Base-by-base conservation (phyloP, 345 rosid species). In the Brassica rapa region DNA sequence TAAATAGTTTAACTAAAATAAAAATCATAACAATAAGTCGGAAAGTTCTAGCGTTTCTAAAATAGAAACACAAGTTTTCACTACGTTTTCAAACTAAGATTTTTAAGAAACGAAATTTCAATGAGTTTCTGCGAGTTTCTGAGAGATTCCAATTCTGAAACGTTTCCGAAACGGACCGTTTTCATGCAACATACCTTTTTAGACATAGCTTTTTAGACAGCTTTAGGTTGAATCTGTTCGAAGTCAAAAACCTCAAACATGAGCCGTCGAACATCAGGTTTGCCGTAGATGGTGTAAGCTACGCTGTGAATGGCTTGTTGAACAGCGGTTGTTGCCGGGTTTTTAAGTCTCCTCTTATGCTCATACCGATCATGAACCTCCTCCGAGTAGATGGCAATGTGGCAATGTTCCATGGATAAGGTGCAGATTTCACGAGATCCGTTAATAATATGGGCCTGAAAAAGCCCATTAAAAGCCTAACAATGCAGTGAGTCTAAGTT, bases 231-330 rank as follows among this genome's bases (percentile, higher is more conserved):
- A 70, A 82, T 87, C 83, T 92, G 96, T 87, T 92, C 98, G 4
- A 94, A 94, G 86, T 94, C 93, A 62, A 94, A 94, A 80, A 91
- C 92, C 72, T 91, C 97, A 51, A 92, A 94, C 97, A 92, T 88
- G 61, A 94, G 93, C 69, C 98, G 86, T 51, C 99, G 79, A 1
- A 91, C 99, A 53, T 95, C 98, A 0, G 97, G 88, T 74, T 92
- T 89, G n/a, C 97, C 98, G 5, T 92, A 92, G 46, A 91, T 86
- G 0, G 93, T 84, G 74, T 95, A 95, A 0, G 98, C 82, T 4
- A 95, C 93, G 1, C 98, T 98, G 25, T 95, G 97, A 69, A 92
- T 72, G 46, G 99, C 93, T 84, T 95, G 97, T 74, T 91, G 95
- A 62, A 88, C 91, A 8, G 97, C 92, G 0, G 96, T 91, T 16